A percentile compares a stretch with the other conserved stretches of the same genome.
phyloP scores from a whole-genome alignment of 352 stramenopile species.

The Phytophthora tubulina region DNA sequence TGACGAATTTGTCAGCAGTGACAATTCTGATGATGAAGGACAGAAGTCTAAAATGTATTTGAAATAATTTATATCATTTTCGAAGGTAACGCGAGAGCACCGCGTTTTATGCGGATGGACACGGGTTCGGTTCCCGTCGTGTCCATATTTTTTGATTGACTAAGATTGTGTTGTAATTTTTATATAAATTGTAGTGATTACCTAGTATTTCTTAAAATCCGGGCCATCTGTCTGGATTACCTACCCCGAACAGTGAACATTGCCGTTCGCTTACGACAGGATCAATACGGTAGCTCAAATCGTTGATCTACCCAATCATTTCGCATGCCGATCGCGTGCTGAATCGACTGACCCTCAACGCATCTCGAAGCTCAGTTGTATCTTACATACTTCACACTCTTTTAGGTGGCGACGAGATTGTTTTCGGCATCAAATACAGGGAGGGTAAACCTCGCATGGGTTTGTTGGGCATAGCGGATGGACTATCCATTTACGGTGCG shows the following conservation, averaged over 20 bases:
- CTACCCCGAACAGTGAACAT: background rate
- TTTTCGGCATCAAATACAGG: too few relatives aligned
- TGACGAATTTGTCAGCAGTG: background rate
- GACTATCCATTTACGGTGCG: too few relatives aligned
- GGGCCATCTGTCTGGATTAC: too few relatives aligned
- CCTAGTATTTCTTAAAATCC: background rate
- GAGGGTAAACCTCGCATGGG: too few relatives aligned
- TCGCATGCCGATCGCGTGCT: too few relatives aligned
- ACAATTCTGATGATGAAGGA: background rate
- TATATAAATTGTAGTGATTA: background rate
- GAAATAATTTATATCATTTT: background rate
- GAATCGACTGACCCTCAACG: too few relatives aligned
- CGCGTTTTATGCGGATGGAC: background rate
- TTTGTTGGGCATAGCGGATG: too few relatives aligned
- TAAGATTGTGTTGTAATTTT: background rate
- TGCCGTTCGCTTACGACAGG: background rate
- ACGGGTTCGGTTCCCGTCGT: background rate
- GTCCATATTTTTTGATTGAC: conserved; percentile 3
- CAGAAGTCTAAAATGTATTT: background rate
- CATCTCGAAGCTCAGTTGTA: too few relatives aligned
- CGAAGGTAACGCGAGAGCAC: background rate
- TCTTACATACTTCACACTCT: too few relatives aligned
- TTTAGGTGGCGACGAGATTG: too few relatives aligned
- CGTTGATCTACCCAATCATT: too few relatives aligned
- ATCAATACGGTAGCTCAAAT: background rate